A percentile compares a stretch with the other conserved stretches of the same genome.
Conservation (phyloP, 1,139 yeast species). For the Geotrichum europaeum region DNA sequence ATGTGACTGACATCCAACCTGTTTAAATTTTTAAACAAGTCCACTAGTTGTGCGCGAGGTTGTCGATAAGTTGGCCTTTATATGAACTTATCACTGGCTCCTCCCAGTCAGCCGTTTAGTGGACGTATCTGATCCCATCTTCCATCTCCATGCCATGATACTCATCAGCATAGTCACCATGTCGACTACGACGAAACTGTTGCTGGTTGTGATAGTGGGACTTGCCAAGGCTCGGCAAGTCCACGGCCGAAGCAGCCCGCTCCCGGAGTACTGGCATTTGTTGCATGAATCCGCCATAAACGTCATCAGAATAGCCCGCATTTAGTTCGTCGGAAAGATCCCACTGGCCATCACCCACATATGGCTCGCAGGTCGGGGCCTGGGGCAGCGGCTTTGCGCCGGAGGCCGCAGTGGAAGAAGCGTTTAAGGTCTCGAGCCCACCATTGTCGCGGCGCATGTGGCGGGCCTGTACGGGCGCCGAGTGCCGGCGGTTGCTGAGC, state of each 20-base stretch:
- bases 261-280: not conserved
- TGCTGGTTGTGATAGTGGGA: not conserved
- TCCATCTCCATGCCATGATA: slow-evolving; percentile 3
- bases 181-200: not conserved
- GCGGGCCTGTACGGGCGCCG: not conserved
- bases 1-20: too few relatives aligned
- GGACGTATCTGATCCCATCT: slow-evolving; percentile 6
- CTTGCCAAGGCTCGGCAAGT: not conserved
- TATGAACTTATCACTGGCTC: too few relatives aligned
- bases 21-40: too few relatives aligned
- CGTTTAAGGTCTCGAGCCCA: slow-evolving; percentile 3
- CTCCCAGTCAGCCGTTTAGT: not conserved
- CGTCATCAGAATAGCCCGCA: slow-evolving; percentile 32
- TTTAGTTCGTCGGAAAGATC: slow-evolving; percentile 32
- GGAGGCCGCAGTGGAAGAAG: not conserved
- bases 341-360: slow-evolving; percentile 28
- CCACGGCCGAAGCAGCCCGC: not conserved
- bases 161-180: slow-evolving; percentile 2
- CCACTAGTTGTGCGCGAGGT: not conserved
- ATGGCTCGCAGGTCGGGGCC: slow-evolving; percentile 3
- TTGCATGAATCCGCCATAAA: slow-evolving; percentile 15
- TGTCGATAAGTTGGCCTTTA: too few relatives aligned
- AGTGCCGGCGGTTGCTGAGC: not conserved
- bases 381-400: slow-evolving; percentile 12
- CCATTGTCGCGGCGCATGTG: not conserved